These are phyloP conservation scores for Clavariopsis aquatica DNA, from an alignment of 495 filamentous ascomycete species.

Conservation along the genomic window DNA sequence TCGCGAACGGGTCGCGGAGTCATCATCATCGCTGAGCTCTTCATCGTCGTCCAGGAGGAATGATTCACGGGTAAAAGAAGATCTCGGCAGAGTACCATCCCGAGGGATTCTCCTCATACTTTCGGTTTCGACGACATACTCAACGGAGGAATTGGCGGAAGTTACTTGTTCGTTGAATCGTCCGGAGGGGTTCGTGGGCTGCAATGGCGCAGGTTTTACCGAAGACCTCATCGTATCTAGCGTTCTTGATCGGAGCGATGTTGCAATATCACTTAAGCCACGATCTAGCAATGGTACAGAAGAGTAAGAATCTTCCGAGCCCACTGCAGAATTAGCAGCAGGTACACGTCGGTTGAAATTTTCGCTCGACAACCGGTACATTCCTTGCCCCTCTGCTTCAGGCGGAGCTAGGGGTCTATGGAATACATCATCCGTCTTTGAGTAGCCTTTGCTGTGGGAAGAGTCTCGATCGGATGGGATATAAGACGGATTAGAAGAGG, in stretches of 20 bases:
- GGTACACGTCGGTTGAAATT: conserved; percentile 16
- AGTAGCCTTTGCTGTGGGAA: neutral
- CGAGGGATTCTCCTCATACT: conserved; percentile 56
- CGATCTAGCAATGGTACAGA: conserved; percentile 77
- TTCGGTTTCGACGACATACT: conserved; percentile 61
- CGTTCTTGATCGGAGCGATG: conserved; percentile 37
- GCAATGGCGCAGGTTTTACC: conserved; percentile 28
- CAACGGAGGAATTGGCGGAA: conserved; percentile 51
- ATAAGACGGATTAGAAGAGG: conserved; percentile 21
- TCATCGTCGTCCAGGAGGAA: conserved; percentile 71
- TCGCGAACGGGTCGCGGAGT: conserved; percentile 65
- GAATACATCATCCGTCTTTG: conserved; percentile 21
- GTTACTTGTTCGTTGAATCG: conserved; percentile 2
- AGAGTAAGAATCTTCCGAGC: conserved; percentile 70
- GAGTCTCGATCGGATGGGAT: conserved; percentile 15
- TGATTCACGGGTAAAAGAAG: conserved; percentile 49
- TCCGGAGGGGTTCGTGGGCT: conserved; percentile 4
- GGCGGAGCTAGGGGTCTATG: conserved; percentile 31
- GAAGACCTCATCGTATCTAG: conserved; percentile 22
- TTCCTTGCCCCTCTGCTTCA: conserved; percentile 42
- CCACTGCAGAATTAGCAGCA: conserved; percentile 14
- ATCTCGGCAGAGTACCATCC: conserved; percentile 50
- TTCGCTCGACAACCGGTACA: conserved; percentile 39
- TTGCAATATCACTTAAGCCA: conserved; percentile 62
- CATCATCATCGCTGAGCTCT: conserved; percentile 72